A percentile compares a stretch with the other conserved stretches of the same genome.
These are phyloP conservation scores for Coemansia erecta DNA, from an alignment of 192 early-diverging fungal genomes.

Conservation along the genomic window DNA sequence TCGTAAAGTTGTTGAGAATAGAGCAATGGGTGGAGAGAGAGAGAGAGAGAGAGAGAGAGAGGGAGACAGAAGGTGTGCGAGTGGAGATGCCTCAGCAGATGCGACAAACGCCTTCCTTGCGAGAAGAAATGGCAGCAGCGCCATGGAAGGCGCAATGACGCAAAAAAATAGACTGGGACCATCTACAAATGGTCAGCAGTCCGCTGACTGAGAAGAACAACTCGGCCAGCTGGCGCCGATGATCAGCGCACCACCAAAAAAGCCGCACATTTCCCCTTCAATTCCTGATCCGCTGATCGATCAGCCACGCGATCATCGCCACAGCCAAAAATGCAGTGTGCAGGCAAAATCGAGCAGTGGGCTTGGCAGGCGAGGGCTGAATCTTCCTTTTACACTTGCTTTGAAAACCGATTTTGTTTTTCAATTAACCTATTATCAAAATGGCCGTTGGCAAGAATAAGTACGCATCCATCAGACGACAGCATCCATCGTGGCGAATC, in stretches of 20 bases:
- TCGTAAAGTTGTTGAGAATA: constrained; percentile 5
- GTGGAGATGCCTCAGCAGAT: constrained; percentile 3
- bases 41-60: constrained; percentile 9
- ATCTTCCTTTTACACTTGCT: constrained; percentile 45
- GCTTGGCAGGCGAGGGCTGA: too few species aligned
- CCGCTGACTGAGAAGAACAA: too few species aligned
- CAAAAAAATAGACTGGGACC: neutral
- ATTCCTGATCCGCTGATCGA: too few species aligned
- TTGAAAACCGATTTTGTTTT: constrained; percentile 19
- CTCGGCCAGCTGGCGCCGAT: too few species aligned
- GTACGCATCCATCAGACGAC: constrained; percentile 52
- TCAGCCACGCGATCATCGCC: too few species aligned
- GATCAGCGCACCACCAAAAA: too few species aligned
- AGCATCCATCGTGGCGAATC: constrained; percentile 14
- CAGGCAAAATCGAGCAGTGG: too few species aligned
- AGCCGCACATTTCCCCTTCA: neutral
- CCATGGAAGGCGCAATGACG: neutral
- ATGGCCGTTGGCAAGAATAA: constrained; percentile 86
- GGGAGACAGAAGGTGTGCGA: constrained; percentile 6
- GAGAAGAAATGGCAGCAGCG: neutral
- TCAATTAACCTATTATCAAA: constrained; percentile 17
- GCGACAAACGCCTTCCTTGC: neutral
- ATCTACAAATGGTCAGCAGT: too few species aligned
- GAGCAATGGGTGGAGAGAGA: constrained; percentile 15
- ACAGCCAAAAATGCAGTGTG: too few species aligned